Conservation (phyloP, 2,329 filamentous ascomycete genomes). For the Chalaropsis ovoidea region DNA sequence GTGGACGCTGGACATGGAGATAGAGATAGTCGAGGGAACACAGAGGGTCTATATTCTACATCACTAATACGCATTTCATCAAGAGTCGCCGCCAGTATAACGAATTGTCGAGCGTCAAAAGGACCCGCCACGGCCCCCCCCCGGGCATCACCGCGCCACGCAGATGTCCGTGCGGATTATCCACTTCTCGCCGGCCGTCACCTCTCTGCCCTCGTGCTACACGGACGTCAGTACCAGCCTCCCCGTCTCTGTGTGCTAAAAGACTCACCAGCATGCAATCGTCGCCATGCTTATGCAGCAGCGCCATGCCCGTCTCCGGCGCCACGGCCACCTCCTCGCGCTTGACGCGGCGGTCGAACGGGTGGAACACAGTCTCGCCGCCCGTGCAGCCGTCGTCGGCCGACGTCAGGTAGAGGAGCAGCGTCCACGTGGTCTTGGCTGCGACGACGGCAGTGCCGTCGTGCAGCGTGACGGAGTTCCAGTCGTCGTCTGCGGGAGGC, state of each 20-base stretch:
- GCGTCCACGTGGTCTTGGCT: conserved; percentile 74
- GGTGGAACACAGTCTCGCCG: conserved; percentile 88
- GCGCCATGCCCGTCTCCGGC: conserved; percentile 71
- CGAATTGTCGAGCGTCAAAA: too few relatives aligned
- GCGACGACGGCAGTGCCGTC: conserved; percentile 29
- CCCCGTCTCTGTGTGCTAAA: not conserved
- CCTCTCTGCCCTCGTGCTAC: conserved; percentile 72
- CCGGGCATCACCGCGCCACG: conserved; percentile 34
- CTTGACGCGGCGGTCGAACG: conserved; percentile 48
- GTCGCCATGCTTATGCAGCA: conserved; percentile 80
- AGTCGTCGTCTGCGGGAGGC: conserved; percentile 64
- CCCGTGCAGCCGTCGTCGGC: conserved; percentile 64
- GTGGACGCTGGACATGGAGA: too few relatives aligned
- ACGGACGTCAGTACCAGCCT: conserved; percentile 11
- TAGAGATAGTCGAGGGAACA: not conserved
- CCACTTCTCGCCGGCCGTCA: conserved; percentile 78
- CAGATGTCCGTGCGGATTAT: conserved; percentile 76
- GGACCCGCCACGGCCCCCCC: too few relatives aligned
- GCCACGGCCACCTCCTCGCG: conserved; percentile 60
- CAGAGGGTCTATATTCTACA: not conserved
- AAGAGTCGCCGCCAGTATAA: too few relatives aligned
- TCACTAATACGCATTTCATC: not conserved
- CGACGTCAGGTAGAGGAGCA: conserved; percentile 77
- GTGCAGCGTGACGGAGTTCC: conserved; percentile 56
- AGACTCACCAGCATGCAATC: conserved; percentile 64